Evolutionary conservation across 2,329 filamentous ascomycete species (phyloP).

Genomic region (Rasamsonia emersonii): DNA sequence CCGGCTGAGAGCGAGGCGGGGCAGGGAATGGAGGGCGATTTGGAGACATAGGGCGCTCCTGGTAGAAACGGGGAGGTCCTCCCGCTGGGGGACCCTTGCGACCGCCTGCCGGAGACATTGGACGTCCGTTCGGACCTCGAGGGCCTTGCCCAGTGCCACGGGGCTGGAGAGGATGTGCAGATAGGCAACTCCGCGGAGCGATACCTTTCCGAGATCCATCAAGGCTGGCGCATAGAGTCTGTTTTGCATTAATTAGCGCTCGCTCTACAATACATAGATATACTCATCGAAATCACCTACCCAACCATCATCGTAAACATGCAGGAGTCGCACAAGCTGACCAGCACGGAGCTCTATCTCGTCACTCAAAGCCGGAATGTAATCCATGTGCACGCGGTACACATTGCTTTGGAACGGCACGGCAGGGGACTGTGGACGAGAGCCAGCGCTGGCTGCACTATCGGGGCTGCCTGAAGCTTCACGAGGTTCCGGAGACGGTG

Average conservation of each 20-base stretch:
- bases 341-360: conserved; percentile 76
- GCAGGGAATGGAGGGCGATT: conserved; percentile 20
- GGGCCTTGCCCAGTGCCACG: conserved; percentile 38
- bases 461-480: conserved; percentile 17
- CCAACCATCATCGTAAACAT: conserved; percentile 98
- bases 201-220: conserved; percentile 91
- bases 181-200: conserved; percentile 85
- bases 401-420: conserved; percentile 60
- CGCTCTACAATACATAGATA: conserved; percentile 11
- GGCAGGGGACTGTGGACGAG: conserved; percentile 38
- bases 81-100: conserved; percentile 12
- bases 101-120: conserved; percentile 36
- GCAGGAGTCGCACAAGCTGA: conserved; percentile 76
- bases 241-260: conserved; percentile 24
- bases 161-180: conserved; percentile 82
- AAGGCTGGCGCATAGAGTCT: conserved; percentile 85
- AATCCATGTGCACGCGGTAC: conserved; percentile 89
- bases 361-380: conserved; percentile 84
- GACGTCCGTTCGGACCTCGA: conserved; percentile 26
- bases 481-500: conserved; percentile 14
- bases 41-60: conserved; percentile 21
- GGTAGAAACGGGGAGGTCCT: conserved; percentile 13
- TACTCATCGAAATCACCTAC: conserved; percentile 45
- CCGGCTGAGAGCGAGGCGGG: conserved; percentile 18
- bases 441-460: conserved; percentile 15